Base-by-base conservation (phyloP, 208 protist species). In the Tritrichomonas foetus region DNA sequence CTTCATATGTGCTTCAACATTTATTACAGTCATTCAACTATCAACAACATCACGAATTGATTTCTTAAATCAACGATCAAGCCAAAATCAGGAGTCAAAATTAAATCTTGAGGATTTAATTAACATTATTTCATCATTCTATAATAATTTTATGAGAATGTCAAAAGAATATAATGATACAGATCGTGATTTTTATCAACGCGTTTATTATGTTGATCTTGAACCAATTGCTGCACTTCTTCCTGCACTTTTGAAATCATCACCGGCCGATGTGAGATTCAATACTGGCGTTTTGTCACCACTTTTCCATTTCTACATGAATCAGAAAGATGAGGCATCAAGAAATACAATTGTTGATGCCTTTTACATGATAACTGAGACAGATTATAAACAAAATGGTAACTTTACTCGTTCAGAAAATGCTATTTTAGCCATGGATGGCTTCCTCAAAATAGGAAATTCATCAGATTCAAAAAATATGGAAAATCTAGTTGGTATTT, bases 271-370 rank as follows among this genome's bases (percentile, higher is more conserved):
- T 39, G 16, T n/a, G 13, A 25, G 47, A 39, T 89, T 89, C 47
- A 89, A 33, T 61, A 20, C 78, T 25, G 20, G 16, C 27, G 47
- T 89, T 22, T 57, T 89, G 22, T 44, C 44, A 20, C 78, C 78
- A 57, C 44, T 89, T 5, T 89, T 89, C 47, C 78, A 89, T 49
- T 57, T 89, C 44, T 89, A 89, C 30, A 89, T 89, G 9, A n/a
- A 33, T 39, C 44, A 44, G 8, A 33, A 89, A 20, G 47, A 89
- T 61, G 0, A 25, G 8, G 27, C 3, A 25, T 44, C 78, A 53
- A 8, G 78, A 22, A 27, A 53, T 16, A 47, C 20, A 33, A 57
- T 89, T 36, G 27, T 49, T 39, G 47, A 89, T 36, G 47, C n/a
- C 30, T 89, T 89, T 47, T 33, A 27, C 33, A 16, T 89, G 27